Evolutionary conservation across 2,329 filamentous ascomycete species (phyloP).

Genomic region (Diatrype stigma): DNA sequence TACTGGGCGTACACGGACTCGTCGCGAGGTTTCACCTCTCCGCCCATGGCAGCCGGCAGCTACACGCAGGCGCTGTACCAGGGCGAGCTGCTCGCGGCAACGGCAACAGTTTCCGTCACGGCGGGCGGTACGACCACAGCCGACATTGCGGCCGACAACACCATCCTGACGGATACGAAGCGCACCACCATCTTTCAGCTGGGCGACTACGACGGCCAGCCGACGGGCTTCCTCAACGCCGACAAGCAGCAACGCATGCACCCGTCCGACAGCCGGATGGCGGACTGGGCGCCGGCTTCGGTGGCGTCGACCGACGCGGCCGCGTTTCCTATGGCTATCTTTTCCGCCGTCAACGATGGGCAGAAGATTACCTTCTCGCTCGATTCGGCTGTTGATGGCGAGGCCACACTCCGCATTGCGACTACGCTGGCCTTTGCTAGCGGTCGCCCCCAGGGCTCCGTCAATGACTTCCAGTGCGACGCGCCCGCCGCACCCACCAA

Average conservation of each 20-base stretch:
- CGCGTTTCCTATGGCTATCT: conserved; percentile 55
- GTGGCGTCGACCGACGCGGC: conserved; percentile 43
- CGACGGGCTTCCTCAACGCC: conserved; percentile 53
- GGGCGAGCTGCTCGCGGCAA: conserved; percentile 48
- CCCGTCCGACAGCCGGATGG: conserved; percentile 51
- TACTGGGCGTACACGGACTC: conserved; percentile 52
- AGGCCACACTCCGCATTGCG: conserved; percentile 49
- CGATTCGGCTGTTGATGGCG: conserved; percentile 34
- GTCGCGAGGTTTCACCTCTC: conserved; percentile 48
- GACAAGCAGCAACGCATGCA: conserved; percentile 57
- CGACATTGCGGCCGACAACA: conserved; percentile 40
- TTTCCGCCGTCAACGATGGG: conserved; percentile 44
- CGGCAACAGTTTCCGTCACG: conserved; percentile 38
- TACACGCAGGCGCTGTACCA: conserved; percentile 59
- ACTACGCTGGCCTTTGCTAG: conserved; percentile 55
- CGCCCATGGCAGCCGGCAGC: conserved; percentile 54
- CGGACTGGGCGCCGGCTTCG: conserved; percentile 45
- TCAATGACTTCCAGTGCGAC: conserved; percentile 27
- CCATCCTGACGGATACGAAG: conserved; percentile 29
- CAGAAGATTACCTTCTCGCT: conserved; percentile 37
- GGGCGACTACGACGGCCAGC: conserved; percentile 54
- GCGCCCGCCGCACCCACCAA: conserved; percentile 35
- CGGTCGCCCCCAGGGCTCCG: conserved; percentile 43
- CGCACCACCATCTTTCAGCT: conserved; percentile 49
- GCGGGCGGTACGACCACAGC: conserved; percentile 42